phyloP scores from a whole-genome alignment of 208 protist species.

The Naegleria fowleri region DNA sequence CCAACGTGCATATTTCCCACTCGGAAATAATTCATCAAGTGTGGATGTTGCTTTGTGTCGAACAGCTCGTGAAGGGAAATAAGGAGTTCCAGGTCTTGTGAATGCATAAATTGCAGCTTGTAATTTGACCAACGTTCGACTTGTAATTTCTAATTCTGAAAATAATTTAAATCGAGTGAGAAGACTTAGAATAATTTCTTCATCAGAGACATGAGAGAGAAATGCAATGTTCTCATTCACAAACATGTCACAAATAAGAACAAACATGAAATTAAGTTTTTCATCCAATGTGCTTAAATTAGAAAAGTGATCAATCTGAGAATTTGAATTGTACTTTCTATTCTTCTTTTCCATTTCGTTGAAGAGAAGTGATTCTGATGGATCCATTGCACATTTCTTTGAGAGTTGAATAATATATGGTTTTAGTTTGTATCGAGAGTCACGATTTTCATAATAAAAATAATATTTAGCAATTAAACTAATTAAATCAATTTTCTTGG shows the following conservation, averaged over 20 bases:
- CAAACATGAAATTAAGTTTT: not conserved
- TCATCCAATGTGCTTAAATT: not conserved
- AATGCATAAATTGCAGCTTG: slow-evolving; percentile 7
- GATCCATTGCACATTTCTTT: not conserved
- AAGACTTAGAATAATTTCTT: not conserved
- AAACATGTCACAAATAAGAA: not conserved
- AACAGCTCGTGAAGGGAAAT: not conserved
- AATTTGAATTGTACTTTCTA: not conserved
- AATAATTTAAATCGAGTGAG: not conserved
- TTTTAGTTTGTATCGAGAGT: not conserved
- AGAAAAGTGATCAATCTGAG: not conserved
- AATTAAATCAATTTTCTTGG: slow-evolving; percentile 9
- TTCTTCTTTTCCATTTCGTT: not conserved
- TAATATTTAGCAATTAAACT: not conserved
- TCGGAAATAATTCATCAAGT: slow-evolving; percentile 16
- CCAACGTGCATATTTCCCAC: not conserved
- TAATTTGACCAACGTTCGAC: not conserved
- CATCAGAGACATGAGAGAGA: not conserved
- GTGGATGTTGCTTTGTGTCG: not conserved
- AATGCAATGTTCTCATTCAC: slow-evolving; percentile 9
- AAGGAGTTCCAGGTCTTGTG: not conserved
- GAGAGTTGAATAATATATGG: not conserved
- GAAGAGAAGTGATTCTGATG: not conserved
- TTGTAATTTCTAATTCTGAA: not conserved
- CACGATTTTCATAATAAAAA: slow-evolving; percentile 20